Evolutionary conservation across 2,329 filamentous ascomycete genomes (phyloP), one percentile per base, ranked within the genome.

Genomic region (Corinectria fuckeliana): DNA sequence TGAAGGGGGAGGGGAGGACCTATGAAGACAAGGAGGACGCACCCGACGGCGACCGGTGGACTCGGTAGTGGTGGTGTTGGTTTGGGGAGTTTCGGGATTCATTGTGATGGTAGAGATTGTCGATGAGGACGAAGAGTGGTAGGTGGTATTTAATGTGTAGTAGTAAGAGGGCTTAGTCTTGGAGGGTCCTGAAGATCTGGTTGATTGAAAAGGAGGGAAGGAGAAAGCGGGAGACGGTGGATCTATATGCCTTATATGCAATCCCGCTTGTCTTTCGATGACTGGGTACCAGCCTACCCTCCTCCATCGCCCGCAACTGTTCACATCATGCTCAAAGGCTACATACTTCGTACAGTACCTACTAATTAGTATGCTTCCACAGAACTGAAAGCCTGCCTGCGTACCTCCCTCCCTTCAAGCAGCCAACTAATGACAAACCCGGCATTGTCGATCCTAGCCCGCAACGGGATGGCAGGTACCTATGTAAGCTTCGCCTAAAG

Each of bases 11-110:
- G 28, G 13, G 13, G 36, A 21, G 10, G 16, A 23, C 4, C 6
- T 21, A 9, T 23, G 34, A 20, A 25, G 26, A 18, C 18, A 13
- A 10, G 20, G 49, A 8, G 13, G 38, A 60, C 42, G 34, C 65
- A 77, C 75, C 42, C 73, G 62, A 54, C 75, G 74, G 30, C 75
- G 75, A 38, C 66, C 56, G 25, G 67, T 56, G 25, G 56, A 60
- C 50, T 28, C 60, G 56, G 63, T 57, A 20, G 62, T 60, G 26
- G 45, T 55, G 50, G 58, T 60, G 26, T 48, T 55, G 50, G 58
- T 56, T 53, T 71, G 70, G 26, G 58, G 70, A 51, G 68, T 60
- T 53, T 75, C 70, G 53, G 69, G 48, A n/a, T 71, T 66, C 73
- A 75, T 75, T 62, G 26, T 72, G 63, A 52, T 10, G 20, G 5